These are phyloP conservation scores for Trichoderma oligosporum DNA, from an alignment of 2,329 filamentous ascomycete species.

Conservation along the genomic window DNA sequence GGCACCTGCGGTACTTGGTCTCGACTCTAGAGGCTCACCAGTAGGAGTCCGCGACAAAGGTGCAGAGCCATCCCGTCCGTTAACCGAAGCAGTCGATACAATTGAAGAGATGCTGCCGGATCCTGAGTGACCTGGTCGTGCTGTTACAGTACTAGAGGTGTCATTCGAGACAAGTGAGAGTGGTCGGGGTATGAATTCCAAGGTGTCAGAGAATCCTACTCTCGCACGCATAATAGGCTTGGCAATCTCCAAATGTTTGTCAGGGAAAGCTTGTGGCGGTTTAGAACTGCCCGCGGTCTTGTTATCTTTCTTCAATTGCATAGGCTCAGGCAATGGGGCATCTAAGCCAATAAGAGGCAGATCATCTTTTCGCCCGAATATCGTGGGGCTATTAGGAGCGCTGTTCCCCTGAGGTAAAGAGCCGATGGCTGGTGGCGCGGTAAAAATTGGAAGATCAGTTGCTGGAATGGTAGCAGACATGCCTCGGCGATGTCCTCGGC, in stretches of 20 bases:
- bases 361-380: constrained; percentile 33
- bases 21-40: constrained; percentile 44
- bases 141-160: constrained; percentile 71
- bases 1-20: constrained; percentile 70
- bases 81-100: constrained; percentile 53
- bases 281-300: constrained; percentile 4
- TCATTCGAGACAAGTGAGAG: constrained; percentile 81
- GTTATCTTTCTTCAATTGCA: neutral
- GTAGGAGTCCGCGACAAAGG: constrained; percentile 40
- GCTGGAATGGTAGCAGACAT: constrained; percentile 76
- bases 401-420: constrained; percentile 55
- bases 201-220: constrained; percentile 78
- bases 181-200: constrained; percentile 80
- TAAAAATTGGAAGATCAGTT: constrained; percentile 73
- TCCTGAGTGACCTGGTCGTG: constrained; percentile 66
- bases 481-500: constrained; percentile 67
- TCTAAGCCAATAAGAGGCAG: constrained; percentile 2
- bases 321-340: constrained; percentile 16
- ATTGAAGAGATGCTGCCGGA: constrained; percentile 79
- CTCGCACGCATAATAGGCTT: constrained; percentile 51
- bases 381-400: constrained; percentile 59
- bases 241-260: constrained; percentile 1
- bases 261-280: constrained; percentile 9
- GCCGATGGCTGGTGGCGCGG: constrained; percentile 49
- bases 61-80: constrained; percentile 40